A percentile compares a stretch with the other conserved stretches of the same genome.
phyloP scores from a whole-genome alignment of 352 stramenopile genomes.

The Phytophthora pisi region DNA sequence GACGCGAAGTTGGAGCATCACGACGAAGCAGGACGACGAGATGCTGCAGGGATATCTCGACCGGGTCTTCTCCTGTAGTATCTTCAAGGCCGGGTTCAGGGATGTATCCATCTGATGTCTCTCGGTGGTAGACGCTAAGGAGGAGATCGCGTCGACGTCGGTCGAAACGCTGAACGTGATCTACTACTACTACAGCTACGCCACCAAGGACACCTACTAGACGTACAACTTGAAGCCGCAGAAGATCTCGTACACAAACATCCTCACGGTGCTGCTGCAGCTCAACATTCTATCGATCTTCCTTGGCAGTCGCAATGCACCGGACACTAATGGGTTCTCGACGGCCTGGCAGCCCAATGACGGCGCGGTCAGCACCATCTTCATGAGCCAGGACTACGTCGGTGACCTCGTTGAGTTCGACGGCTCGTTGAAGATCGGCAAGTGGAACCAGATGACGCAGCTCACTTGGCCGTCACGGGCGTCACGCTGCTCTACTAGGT shows the following conservation, averaged over 20 bases:
- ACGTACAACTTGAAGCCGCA: slow-evolving; percentile 42
- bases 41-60: slow-evolving; percentile 36
- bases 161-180: slow-evolving; percentile 54
- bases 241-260: slow-evolving; percentile 52
- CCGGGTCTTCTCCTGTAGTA: slow-evolving; percentile 39
- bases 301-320: slow-evolving; percentile 44
- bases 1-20: slow-evolving; percentile 58
- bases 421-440: slow-evolving; percentile 37
- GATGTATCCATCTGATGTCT: slow-evolving; percentile 52
- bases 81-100: slow-evolving; percentile 45
- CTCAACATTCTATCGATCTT: slow-evolving; percentile 48
- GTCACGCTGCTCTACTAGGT: slow-evolving; percentile 49
- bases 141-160: slow-evolving; percentile 42
- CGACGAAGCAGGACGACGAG: slow-evolving; percentile 34
- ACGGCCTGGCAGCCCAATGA: slow-evolving; percentile 58
- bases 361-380: slow-evolving; percentile 54
- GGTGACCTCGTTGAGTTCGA: slow-evolving; percentile 42
- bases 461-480: slow-evolving; percentile 53
- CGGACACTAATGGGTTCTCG: slow-evolving; percentile 33
- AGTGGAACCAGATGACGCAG: slow-evolving; percentile 60
- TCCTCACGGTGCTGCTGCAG: slow-evolving; percentile 54
- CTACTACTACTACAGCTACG: slow-evolving; percentile 60
- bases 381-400: slow-evolving; percentile 48
- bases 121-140: slow-evolving; percentile 37
- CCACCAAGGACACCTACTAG: slow-evolving; percentile 46